A percentile compares a stretch with the other conserved stretches of the same genome.
Evolutionary conservation across 768 basidiomycete species (phyloP).

Genomic region (Astraeus odoratus): DNA sequence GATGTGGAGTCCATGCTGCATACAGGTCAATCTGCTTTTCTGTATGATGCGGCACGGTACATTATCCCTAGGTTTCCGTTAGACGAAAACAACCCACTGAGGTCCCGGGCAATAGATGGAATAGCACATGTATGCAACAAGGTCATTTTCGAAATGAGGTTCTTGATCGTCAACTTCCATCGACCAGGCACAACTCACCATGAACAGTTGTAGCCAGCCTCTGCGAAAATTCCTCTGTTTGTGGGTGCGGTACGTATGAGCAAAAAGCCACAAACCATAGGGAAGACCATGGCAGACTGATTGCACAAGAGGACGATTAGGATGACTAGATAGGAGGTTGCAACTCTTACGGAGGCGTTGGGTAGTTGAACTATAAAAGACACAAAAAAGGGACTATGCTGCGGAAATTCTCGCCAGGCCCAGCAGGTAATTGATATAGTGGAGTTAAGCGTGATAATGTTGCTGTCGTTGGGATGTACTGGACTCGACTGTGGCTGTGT

Average conservation of each 20-base stretch:
- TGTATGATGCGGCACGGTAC: constrained; percentile 93
- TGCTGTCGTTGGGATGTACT: too few relatives aligned
- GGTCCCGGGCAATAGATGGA: background rate
- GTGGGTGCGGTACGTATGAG: background rate
- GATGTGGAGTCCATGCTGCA: constrained; percentile 77
- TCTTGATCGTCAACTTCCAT: constrained; percentile 12
- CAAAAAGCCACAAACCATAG: too few relatives aligned
- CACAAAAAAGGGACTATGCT: constrained; percentile 18
- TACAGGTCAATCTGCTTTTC: constrained; percentile 81
- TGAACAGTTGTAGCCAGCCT: constrained; percentile 12
- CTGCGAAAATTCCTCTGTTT: constrained; percentile 4
- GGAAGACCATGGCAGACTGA: too few relatives aligned
- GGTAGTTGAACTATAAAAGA: constrained; percentile 5
- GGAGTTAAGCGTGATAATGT: too few relatives aligned
- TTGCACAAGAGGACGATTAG: too few relatives aligned
- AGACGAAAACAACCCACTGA: background rate
- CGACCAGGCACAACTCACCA: constrained; percentile 11
- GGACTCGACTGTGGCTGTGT: too few relatives aligned
- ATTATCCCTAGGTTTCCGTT: constrained; percentile 59
- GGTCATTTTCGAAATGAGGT: constrained; percentile 83
- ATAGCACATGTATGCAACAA: constrained; percentile 79
- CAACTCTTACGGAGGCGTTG: constrained; percentile 7
- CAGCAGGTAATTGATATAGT: background rate
- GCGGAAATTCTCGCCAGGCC: constrained; percentile 17
- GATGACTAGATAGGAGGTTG: too few relatives aligned